Evolutionary conservation across 306 rosid species (phyloP), one percentile per base, ranked within the genome.

Genomic region (Oxytropis ochrocephala): DNA sequence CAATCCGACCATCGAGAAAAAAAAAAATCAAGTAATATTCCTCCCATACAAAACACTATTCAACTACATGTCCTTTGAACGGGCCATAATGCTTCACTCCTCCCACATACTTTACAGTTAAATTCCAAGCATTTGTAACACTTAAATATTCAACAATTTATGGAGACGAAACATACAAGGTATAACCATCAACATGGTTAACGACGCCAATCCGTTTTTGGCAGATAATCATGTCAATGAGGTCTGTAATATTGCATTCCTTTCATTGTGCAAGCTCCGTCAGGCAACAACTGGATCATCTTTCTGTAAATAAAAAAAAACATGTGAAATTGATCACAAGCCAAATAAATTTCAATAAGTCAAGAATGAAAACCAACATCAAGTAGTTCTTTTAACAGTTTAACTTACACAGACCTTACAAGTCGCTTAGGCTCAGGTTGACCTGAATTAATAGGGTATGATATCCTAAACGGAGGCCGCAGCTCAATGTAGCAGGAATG

Each of bases 401-500:
- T 21, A 0, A 70, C 13, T 4, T 48, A 19, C 74, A 79, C 76
- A 47, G 67, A 81, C 95, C 88, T 68, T 63, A 67, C 55, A 67
- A 76, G 70, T 75, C 69, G 75, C 82, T 17, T 50, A 64, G 61
- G 73, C 77, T 75, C 73, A 36, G 68, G 67, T 63, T 59, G 69
- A 79, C 83, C 81, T 78, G 87, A 75, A 79, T 63, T 53, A 74
- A 48, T 64, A 50, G 70, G 33, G 64, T 75, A 68, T 38, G 68
- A 77, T 68, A 75, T 74, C 88, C 81, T 75, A 67, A 67, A 81
- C 42, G 70, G 80, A 77, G 81, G 76, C 81, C 58, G 62, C 54
- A 33, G 82, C 84, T 85, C 82, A 77, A 61, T 76, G 79, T 76
- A 80, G 78, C 76, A 76, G 86, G 85, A 86, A 75, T 27, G 82